Evolutionary conservation across 2,329 filamentous ascomycete genomes (phyloP), one percentile per base, ranked within the genome.

Genomic region (Fusarium succisae): DNA sequence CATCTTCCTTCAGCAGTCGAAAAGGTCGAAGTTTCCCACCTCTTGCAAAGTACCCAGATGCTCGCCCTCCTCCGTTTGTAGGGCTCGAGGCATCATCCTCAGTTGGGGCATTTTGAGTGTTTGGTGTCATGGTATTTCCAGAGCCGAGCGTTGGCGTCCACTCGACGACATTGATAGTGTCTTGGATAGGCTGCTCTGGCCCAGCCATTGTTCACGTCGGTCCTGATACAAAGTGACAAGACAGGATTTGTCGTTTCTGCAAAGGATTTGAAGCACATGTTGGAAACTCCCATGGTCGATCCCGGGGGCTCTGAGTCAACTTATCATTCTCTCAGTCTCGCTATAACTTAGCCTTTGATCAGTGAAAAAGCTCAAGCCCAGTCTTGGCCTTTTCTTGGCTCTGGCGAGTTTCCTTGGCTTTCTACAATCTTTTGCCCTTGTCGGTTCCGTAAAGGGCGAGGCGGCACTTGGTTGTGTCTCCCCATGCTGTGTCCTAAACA

Each of bases 1-100:
- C 72, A 76, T 90, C 88, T 60, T 87, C 83, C 68, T 80, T 85
- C 6, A 90, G 78, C 8, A 90, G 82, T n/a, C 88, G 83, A 78
- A 89, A 88, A 8, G 88, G 87, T 24, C 83, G 82, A 1, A 90
- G 79, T 48, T 83, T 84, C 7, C 86, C 87, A 3, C 81, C 83
- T n/a, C 72, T 77, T 11, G 75, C 73, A 56, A 83, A 80, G 59
- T 80, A 79, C 9, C 51, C 63, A n/a, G 60, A 66, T 22, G 47
- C 39, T 47, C 35, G 57, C 14, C 32, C 45, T 6, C 39, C 8
- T 26, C 14, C 45, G n/a, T 53, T 60, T 24, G 30, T 35, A 17
- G 45, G 30, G 22, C 39, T 43, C 13, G 63, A 47, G 28, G 38
- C 13, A 22, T 66, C 55, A 26, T 22, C 54, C 12, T 55, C 37